Base-by-base conservation (phyloP, 495 filamentous ascomycete species). In the Pyrenopolyporus hunteri region DNA sequence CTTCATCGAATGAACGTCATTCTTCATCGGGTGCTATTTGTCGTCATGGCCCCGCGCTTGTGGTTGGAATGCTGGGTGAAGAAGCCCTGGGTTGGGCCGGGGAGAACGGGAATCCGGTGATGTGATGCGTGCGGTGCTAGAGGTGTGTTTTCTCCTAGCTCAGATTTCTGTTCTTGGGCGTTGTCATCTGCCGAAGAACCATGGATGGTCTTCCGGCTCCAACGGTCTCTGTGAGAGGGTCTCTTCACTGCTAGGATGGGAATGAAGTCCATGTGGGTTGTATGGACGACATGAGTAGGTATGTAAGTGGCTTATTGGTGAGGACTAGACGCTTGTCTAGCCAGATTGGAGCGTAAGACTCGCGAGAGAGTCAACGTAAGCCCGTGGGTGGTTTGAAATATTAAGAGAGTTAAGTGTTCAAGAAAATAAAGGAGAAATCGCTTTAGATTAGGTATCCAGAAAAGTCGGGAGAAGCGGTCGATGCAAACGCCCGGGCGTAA, bases 131-230 rank as follows among this genome's bases (percentile, higher is more conserved):
- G 48, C 60, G 50, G 59, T 56, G 52, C 33, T 42, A 61, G 44
- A 60, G 47, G 37, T 20, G 58, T 62, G 50, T 55, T 19, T n/a
- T 46, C 50, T 56, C 66, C 57, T 52, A 65, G 74, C 75, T 77
- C 75, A 72, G 73, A 78, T 76, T 64, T 77, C 75, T 72, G 71
- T 78, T 78, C 76, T 74, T 53, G 35, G 16, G 46, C 68, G 53
- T 68, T 62, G 59, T 68, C 73, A 74, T 70, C 16, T 20, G 53
- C 50, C 56, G 16, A 40, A n/a, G 52, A 51, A 42, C 45, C 26
- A 25, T 25, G 50, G 11, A 50, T 29, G 23, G 53, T 66, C 53
- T 4, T 39, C 22, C 23, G 46, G 37, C 62, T 71, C 66, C 54
- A 71, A 65, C 40, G 49, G 17, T 57, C 46, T 69, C 40, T 23